Base-by-base conservation (phyloP, 805 yeast genomes). In the Blastobotrys terrestris region DNA sequence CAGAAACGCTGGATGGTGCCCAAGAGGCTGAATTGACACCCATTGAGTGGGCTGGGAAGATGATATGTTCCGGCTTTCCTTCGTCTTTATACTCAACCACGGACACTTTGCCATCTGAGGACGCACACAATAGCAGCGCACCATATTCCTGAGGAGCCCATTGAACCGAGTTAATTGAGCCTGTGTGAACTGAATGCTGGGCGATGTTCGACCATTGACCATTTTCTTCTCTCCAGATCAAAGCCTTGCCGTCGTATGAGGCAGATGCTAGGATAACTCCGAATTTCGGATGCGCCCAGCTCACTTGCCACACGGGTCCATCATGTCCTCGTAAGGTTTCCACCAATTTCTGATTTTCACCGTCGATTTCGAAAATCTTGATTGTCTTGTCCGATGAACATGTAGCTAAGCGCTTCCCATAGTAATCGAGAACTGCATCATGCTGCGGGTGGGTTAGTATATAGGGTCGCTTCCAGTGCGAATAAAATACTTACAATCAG, bases 111-210 rank as follows among this genome's bases (percentile, higher is more conserved):
- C 99, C 99, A 68, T 94, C 99, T 20, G 95, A 85, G 1, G 97
- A 90, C 1, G 96, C 84, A 61, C 96, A 90, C 57, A 92, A 74
- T 60, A 94, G 77, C 49, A 89, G 79, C 3, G 98, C 96, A 18
- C 99, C 98, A 63, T 87, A 85, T 71, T 92, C 98, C 63, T 88
- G 95, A 15, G 98, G 98, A 8, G 97, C 96, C 99, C 99, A 94
- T 52, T 84, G 78, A 21, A 94, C 92, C 50, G 95, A 84, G 72
- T 94, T 94, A 13, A 94, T 97, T 52, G 95, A 86, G 19, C 97
- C 98, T 63, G 85, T 88, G 71, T 94, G 99, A 39, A 82, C 86
- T 3, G 85, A 77, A 68, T 90, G 96, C 63, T 85, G 88, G 7
- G 95, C 87, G 60, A 92, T 87, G 63, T 81, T 84, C 31, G 85